phyloP scores from a whole-genome alignment of 441 rosid species.

The Jatropha multifida region DNA sequence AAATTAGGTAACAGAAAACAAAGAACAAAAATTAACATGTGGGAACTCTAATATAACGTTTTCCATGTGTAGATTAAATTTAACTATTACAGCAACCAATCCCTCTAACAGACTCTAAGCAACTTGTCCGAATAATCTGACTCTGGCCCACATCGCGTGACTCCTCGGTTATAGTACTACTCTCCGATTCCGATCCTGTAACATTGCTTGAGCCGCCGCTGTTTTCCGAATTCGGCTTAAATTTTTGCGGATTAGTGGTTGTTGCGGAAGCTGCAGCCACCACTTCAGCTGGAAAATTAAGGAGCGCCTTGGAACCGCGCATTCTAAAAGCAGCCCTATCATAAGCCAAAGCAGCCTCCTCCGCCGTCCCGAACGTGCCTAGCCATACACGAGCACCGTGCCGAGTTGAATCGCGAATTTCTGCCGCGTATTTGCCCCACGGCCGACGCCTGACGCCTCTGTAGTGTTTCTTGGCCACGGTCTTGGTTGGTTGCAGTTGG shows the following conservation, averaged over 20 bases:
- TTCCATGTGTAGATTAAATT: background rate
- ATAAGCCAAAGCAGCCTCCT: conserved; percentile 66
- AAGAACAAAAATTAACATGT: background rate
- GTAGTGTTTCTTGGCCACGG: conserved; percentile 49
- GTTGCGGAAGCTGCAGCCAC: conserved; percentile 31
- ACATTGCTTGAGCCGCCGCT: conserved; percentile 20
- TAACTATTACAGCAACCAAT: background rate
- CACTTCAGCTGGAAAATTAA: conserved; percentile 54
- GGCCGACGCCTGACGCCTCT: conserved; percentile 70
- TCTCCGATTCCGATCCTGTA: conserved; percentile 23
- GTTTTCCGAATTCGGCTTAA: background rate
- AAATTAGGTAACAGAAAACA: background rate
- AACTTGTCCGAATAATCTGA: background rate
- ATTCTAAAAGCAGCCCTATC: conserved; percentile 61
- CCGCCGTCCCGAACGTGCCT: conserved; percentile 61
- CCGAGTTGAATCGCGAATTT: conserved; percentile 56
- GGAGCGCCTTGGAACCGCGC: conserved; percentile 69
- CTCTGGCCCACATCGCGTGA: background rate
- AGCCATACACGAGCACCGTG: conserved; percentile 58
- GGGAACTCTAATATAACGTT: background rate
- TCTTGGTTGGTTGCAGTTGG: conserved; percentile 23
- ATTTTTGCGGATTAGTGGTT: background rate
- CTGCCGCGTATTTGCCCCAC: conserved; percentile 71
- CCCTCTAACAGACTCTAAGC: background rate
- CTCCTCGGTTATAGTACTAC: background rate